Evolutionary conservation across 2,329 filamentous ascomycete species (phyloP).

Genomic region (Cadophora gregata): DNA sequence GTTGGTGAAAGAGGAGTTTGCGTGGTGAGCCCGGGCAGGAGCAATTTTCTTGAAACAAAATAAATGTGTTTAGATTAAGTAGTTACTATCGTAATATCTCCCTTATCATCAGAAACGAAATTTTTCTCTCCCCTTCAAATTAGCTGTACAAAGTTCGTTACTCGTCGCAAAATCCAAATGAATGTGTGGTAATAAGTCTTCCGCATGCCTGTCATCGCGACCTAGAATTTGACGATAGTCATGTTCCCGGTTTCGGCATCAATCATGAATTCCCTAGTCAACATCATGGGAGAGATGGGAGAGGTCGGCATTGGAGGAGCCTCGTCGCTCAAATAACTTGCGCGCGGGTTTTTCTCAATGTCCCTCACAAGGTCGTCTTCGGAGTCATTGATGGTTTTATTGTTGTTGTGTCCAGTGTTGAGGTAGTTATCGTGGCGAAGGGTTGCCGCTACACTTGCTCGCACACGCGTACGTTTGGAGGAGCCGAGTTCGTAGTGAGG

Average conservation of each 20-base stretch:
- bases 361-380: slow-evolving; percentile 23
- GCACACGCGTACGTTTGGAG: neutral
- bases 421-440: slow-evolving; percentile 9
- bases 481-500: slow-evolving; percentile 32
- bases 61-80: too few relatives aligned
- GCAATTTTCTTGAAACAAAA: too few relatives aligned
- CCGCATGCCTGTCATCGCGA: too few relatives aligned
- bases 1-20: slow-evolving; percentile 51
- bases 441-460: slow-evolving; percentile 2
- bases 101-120: too few relatives aligned
- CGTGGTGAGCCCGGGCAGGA: slow-evolving; percentile 1
- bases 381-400: slow-evolving; percentile 9
- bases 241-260: slow-evolving; percentile 14
- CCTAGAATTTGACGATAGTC: slow-evolving; percentile 10
- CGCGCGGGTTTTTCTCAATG: neutral
- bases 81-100: too few relatives aligned
- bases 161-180: too few relatives aligned
- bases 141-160: too few relatives aligned
- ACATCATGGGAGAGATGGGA: slow-evolving; percentile 15
- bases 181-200: too few relatives aligned
- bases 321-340: neutral
- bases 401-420: slow-evolving; percentile 1
- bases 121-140: too few relatives aligned
- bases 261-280: slow-evolving; percentile 22
- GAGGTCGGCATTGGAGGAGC: neutral